Conservation (phyloP, 371 early-diverging fungal genomes). For the Globomyces sp. region DNA sequence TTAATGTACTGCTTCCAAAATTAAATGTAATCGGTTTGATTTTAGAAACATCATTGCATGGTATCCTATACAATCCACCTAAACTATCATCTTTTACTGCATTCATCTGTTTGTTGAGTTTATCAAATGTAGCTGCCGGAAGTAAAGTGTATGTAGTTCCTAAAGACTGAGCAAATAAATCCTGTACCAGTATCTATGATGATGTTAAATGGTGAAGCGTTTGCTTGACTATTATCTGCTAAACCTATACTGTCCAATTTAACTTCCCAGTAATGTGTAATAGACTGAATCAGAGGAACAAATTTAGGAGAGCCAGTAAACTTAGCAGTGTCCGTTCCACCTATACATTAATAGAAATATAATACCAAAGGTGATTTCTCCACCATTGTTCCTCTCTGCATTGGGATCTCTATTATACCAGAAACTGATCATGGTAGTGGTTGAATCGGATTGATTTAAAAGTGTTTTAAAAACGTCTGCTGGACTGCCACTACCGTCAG, state of each 20-base stretch:
- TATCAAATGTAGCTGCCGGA: not conserved
- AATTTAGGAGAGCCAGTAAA: not conserved
- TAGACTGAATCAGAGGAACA: not conserved
- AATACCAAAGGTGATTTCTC: slow-evolving; percentile 18
- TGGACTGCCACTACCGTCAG: not conserved
- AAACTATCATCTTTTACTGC: not conserved
- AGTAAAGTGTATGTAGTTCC: slow-evolving; percentile 16
- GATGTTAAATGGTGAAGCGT: not conserved
- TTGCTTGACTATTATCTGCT: not conserved
- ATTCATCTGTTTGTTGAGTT: not conserved
- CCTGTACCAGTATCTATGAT: slow-evolving; percentile 19
- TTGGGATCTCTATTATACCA: slow-evolving; percentile 16
- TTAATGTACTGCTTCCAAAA: not conserved
- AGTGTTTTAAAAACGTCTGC: slow-evolving; percentile 15
- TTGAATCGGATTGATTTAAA: not conserved
- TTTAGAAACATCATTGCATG: not conserved
- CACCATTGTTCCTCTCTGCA: not conserved
- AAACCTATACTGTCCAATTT: not conserved
- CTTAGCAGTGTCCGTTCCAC: not conserved
- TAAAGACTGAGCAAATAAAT: no score
- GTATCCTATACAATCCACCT: not conserved
- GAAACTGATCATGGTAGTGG: slow-evolving; percentile 1
- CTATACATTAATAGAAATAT: not conserved
- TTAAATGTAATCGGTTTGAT: not conserved
- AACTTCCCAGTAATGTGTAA: slow-evolving; percentile 1